Evolutionary conservation across 2,329 filamentous ascomycete species (phyloP).

Genomic region (Fusarium stilboides): DNA sequence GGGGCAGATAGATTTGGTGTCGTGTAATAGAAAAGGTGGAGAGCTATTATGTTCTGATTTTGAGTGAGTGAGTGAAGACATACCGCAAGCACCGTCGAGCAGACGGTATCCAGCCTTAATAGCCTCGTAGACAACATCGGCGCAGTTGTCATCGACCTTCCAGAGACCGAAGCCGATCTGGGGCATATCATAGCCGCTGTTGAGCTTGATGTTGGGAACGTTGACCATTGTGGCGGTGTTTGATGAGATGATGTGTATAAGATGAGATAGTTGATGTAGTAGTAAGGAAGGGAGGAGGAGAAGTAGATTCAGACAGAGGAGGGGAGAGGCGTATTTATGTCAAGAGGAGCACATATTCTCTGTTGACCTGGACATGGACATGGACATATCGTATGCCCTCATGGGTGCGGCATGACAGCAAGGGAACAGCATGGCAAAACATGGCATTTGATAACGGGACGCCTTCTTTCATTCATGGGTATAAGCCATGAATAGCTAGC

Average conservation of each 20-base stretch:
- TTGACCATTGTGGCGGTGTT: slow-evolving; percentile 52
- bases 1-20: slow-evolving; percentile 22
- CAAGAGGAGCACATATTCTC: slow-evolving; percentile 30
- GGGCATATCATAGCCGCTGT: slow-evolving; percentile 78
- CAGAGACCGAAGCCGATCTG: slow-evolving; percentile 85
- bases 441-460: slow-evolving; percentile 44
- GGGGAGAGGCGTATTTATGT: slow-evolving; percentile 42
- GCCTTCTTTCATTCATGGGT: slow-evolving; percentile 29
- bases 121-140: slow-evolving; percentile 84
- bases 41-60: slow-evolving; percentile 15
- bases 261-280: slow-evolving; percentile 9
- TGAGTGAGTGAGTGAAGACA: slow-evolving; percentile 50
- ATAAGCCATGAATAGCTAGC: slow-evolving; percentile 19
- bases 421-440: slow-evolving; percentile 25
- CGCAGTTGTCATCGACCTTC: slow-evolving; percentile 84
- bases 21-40: slow-evolving; percentile 18
- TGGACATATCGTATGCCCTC: slow-evolving; percentile 32
- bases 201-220: slow-evolving; percentile 71
- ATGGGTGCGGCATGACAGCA: slow-evolving; percentile 40
- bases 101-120: slow-evolving; percentile 75
- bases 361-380: not conserved
- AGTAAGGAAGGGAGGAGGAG: slow-evolving; percentile 13
- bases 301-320: slow-evolving; percentile 21
- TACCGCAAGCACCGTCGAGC: slow-evolving; percentile 73
- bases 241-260: slow-evolving; percentile 18